Base-by-base conservation (phyloP, 352 stramenopile genomes). In the Phytophthora melonis region DNA sequence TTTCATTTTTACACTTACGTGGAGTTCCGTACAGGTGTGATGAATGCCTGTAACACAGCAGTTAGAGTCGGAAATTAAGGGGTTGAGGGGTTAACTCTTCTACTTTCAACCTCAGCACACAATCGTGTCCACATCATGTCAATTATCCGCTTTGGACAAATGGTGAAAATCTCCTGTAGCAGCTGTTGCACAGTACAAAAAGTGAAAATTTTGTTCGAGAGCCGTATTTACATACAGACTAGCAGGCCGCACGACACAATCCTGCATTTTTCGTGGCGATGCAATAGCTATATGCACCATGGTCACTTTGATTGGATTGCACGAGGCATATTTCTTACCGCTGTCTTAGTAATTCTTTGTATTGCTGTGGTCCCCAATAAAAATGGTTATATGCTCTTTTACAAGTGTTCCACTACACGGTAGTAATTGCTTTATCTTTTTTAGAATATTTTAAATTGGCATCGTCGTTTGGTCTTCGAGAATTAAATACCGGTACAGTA, bases 231-330 rank as follows among this genome's bases (percentile, higher is more conserved):
- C 63, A 78, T 74, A 66, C 66, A 74, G 71, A 58, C 57, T 67
- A 19, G n/a, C 69, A 76, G 58, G 36, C 69, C 63, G 69, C 69
- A 76, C 69, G 69, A 68, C 69, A 72, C 69, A 68, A 66, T 76
- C 69, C 10, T 68, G 53, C 30, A 65, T 65, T 72, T 76, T 52
- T 75, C 55, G 50, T 32, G 41, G 30, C 8, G 10, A 41, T 50
- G 45, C 25, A 41, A 8, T 18, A 32, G 43, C 25, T 13, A 25
- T 25, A 58, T 55, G 19, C 34, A 74, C 47, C 21, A 47, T 32
- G n/a, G 5, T 27, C 10, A 4, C 13, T 55, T 45, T 36, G 32
- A 39, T 58, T 63, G 18, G 13, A 21, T 53, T 49, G 27, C 16
- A 58, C 32, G 32, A 36, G 32, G 9, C 10, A 36, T 36, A 11